Evolutionary conservation across 1,284 basidiomycete species (phyloP).

Genomic region (Chiua sp.): DNA sequence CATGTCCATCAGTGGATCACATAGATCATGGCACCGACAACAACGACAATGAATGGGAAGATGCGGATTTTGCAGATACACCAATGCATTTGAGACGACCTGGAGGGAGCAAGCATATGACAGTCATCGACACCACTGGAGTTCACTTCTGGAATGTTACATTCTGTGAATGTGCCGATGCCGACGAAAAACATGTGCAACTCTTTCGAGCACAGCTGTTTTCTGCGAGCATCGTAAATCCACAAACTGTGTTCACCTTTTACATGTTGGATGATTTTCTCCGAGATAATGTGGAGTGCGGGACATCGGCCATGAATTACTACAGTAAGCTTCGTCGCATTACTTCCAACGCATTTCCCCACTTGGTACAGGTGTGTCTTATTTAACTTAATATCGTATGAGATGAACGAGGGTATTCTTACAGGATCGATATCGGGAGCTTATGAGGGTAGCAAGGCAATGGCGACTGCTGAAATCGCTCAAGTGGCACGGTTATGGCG

Average conservation of each 20-base stretch:
- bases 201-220: neutral
- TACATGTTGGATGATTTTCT: neutral
- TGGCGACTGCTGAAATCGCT: neutral
- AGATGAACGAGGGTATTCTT: no score
- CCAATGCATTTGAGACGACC: neutral
- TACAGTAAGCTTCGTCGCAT: neutral
- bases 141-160: neutral
- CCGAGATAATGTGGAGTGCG: neutral
- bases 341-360: neutral
- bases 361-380: neutral
- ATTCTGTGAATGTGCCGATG: neutral
- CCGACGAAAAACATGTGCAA: neutral
- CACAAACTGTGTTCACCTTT: neutral
- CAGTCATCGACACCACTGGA: neutral
- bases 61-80: neutral
- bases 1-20: neutral
- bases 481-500: no score
- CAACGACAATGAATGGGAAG: neutral
- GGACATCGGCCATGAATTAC: neutral
- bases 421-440: neutral
- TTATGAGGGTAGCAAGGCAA: neutral
- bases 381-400: no score
- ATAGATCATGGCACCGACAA: no score
- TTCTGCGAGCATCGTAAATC: rapidly evolving
- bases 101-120: neutral